phyloP scores from a whole-genome alignment of 768 basidiomycete species.

The Mycena maculata region DNA sequence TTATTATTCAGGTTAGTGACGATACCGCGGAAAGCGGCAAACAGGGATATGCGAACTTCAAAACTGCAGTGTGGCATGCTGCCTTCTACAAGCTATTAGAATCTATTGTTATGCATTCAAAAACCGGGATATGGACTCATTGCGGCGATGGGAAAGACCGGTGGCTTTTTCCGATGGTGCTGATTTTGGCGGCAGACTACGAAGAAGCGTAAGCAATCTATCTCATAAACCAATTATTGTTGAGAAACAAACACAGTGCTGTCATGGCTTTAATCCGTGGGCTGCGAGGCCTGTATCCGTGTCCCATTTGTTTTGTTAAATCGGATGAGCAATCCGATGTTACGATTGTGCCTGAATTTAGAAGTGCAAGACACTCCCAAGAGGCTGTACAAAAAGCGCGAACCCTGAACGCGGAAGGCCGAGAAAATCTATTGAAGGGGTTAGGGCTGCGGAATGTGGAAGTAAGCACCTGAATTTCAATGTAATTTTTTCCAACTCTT shows the following conservation, averaged over 20 bases:
- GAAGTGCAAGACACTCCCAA: slow-evolving; percentile 32
- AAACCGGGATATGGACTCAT: slow-evolving; percentile 35
- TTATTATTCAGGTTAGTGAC: slow-evolving; percentile 43
- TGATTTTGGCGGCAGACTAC: too few relatives aligned
- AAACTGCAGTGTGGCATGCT: slow-evolving; percentile 52
- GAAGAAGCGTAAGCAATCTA: slow-evolving; percentile 55
- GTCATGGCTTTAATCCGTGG: slow-evolving; percentile 55
- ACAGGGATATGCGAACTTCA: slow-evolving; percentile 44
- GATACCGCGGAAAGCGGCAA: slow-evolving; percentile 45
- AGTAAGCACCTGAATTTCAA: slow-evolving; percentile 29
- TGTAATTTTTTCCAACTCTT: not conserved
- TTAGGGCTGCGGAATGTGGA: slow-evolving; percentile 31
- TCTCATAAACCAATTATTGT: too few relatives aligned
- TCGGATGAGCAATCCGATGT: slow-evolving; percentile 39
- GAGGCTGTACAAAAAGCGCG: slow-evolving; percentile 26
- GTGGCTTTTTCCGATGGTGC: too few relatives aligned
- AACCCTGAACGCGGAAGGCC: not conserved
- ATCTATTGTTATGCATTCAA: slow-evolving; percentile 32
- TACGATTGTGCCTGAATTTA: not conserved
- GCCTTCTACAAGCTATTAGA: slow-evolving; percentile 46
- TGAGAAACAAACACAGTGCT: too few relatives aligned
- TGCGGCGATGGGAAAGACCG: too few relatives aligned
- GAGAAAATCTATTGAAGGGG: slow-evolving; percentile 38
- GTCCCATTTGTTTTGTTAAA: slow-evolving; percentile 52
- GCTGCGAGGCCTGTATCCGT: slow-evolving; percentile 42